Base-by-base conservation (phyloP, 75 land plant genomes). In the Selaginella moellendorffii region DNA sequence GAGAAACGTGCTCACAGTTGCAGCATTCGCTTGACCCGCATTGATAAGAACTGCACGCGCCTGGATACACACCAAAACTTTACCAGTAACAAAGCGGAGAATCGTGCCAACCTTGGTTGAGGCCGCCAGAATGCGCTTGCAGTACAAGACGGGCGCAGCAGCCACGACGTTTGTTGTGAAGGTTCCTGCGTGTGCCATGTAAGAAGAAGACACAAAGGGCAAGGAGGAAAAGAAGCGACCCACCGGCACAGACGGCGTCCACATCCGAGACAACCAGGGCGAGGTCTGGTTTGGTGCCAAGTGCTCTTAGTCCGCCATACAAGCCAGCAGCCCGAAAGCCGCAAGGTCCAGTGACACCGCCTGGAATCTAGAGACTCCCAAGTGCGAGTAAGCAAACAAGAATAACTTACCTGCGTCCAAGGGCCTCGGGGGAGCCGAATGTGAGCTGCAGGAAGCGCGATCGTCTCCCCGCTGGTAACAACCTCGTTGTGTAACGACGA, bases 11-110 rank as follows among this genome's bases (percentile, higher is more conserved):
- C 78, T 78, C 69, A 92, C 98, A 30, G 98, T 92, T 28, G 98
- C 98, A 54, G 98, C 98, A 88, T 92, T 92, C 67, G 98, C 98
- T 80, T 92, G 98, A 69, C 98, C 98, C 62, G 98, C 98, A 83
- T 92, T 92, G 36, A 92, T 92, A 62, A 92, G 61, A 30, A 92
- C 80, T 23, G 96, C 98, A 67, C 98, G 96, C 21, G 83, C 90
- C 98, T 92, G 79, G 25, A 36, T 14, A 36, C 46, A 36, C 46
- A 36, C 14, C 5, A 5, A 36, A 5, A 36, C 10, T 36, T 14
- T 36, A 36, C 46, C 14, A 14, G 5, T 36, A 36, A 36, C 46
- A 5, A 14, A 36, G 14, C 10, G 10, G 14, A 14, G 46, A 36
- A 5, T 36, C 14, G 46, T 36, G 46, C 46, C 65, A 71, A 85